A percentile compares a stretch with the other conserved stretches of the same genome.
Evolutionary conservation across 2,329 filamentous ascomycete species (phyloP).

Genomic region (Botrytis squamosa): DNA sequence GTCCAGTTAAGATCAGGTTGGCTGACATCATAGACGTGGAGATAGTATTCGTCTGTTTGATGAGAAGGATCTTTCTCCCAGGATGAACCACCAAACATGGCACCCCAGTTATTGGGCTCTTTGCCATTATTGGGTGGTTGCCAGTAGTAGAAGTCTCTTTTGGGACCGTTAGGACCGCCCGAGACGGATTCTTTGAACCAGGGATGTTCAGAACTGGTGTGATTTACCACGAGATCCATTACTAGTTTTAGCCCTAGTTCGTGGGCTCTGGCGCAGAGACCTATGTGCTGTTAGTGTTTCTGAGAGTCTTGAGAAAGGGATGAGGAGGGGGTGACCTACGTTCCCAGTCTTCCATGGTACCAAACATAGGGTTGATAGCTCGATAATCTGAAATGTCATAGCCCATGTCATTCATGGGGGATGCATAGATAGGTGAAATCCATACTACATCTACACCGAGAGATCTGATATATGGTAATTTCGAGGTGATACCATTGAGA

Average conservation of each 20-base stretch:
- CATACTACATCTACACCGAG: slow-evolving; percentile 65
- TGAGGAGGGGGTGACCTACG: slow-evolving; percentile 24
- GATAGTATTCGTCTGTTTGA: slow-evolving; percentile 51
- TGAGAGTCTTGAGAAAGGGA: accelerated
- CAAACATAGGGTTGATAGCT: slow-evolving; percentile 64
- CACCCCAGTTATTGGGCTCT: slow-evolving; percentile 48
- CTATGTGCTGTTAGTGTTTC: neutral
- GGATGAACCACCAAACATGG: slow-evolving; percentile 42
- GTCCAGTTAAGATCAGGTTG: slow-evolving; percentile 82
- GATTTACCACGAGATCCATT: slow-evolving; percentile 72
- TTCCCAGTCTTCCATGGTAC: slow-evolving; percentile 66
- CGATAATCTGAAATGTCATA: slow-evolving; percentile 73
- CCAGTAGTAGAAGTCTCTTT: slow-evolving; percentile 68
- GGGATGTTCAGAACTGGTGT: slow-evolving; percentile 54
- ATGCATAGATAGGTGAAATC: slow-evolving; percentile 65
- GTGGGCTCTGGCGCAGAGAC: slow-evolving; percentile 59
- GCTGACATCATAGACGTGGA: slow-evolving; percentile 63
- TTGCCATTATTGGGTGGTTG: slow-evolving; percentile 41
- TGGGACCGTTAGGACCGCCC: slow-evolving; percentile 45
- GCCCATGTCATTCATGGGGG: slow-evolving; percentile 67
- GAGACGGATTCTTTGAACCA: slow-evolving; percentile 59
- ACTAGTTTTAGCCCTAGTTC: slow-evolving; percentile 63
- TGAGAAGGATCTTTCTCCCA: slow-evolving; percentile 52
- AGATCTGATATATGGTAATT: slow-evolving; percentile 59
- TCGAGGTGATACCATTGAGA: slow-evolving; percentile 60